Evolutionary conservation across 2,329 filamentous ascomycete species (phyloP), one percentile per base, ranked within the genome.

Genomic region (Neofusicoccum umdonicola): DNA sequence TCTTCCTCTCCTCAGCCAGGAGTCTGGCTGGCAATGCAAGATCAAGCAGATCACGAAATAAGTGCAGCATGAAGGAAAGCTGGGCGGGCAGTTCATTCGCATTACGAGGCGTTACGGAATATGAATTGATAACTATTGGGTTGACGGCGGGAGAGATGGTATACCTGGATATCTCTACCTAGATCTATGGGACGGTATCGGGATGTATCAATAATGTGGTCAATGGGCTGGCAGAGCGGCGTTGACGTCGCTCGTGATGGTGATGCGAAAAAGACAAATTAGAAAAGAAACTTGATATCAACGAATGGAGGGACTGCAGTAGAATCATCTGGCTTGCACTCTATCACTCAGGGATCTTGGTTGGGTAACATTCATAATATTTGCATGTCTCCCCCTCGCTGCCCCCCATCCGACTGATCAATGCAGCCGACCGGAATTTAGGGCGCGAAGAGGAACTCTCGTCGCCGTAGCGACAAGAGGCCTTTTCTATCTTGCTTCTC

Each of bases 11-110:
- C 83, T 97, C 66, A 88, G 87, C 69, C 85, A 92, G 75, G 87
- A 87, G 66, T 96, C 92, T 27, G 93, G 93, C 68, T 97, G 94
- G 94, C 83, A 91, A 71, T 97, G 93, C 83, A 93, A 89, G 80
- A 83, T 97, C 71, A 90, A 87, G 71, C 85, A 96, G 81, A 80
- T 95, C 67, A 56, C 67, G 44, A 57, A 66, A 57, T 67, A 67
- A 56, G 47, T 31, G 15, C 15, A 3, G 44, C 45, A 19, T 4
- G 17, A 13, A 37, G 37, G 45, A 42, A 2, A 51, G 19, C 35
- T 5, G 13, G 44, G 47, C 12, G 34, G 45, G n/a, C 15, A 5
- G 34, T 50, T 11, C 5, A 22, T 50, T 62, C 34, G 58, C 58
- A 62, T 62, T 50, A 62, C 35, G 58, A 51, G 58, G 58, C 58